Evolutionary conservation across 805 yeast species (phyloP), one percentile per base, ranked within the genome.

Genomic region (Candida nanaspora): DNA sequence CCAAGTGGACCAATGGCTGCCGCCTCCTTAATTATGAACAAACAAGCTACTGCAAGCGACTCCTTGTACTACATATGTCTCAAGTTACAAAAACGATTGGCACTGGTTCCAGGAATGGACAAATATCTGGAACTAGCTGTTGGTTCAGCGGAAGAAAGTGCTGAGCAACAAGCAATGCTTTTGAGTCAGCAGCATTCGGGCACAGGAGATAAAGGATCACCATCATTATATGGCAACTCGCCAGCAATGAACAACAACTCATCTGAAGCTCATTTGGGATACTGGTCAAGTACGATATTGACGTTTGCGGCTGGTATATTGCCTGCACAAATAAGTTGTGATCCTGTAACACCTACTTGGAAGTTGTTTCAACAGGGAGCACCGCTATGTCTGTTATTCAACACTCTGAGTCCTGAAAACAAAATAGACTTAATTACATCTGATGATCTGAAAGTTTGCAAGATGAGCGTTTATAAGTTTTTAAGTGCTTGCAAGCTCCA

Each of bases 341-440:
- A 93, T 58, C 97, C 98, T 3, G 97, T 86, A 2, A 87, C 96
- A 2, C 89, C 87, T 46, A 58, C 93, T 33, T 85, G 96, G 78
- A 81, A 86, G 49, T 66, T 93, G 27, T 80, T 93, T 53, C 94
- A 91, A 53, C 87, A 85, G 53, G 98, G 98, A 10, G 82, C 94
- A 2, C 95, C 98, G 4, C 67, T 93, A 33, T 89, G 98, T 60
- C 74, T 86, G 33, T 66, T 91, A 7, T 86, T 83, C 68, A 91
- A 93, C 62, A 68, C 78, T 13, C 71, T 87, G 18, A 57, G 56
- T 27, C 80, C 82, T 2, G 71, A 70, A 30, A 60, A 63, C 32
- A 59, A 69, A 33, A 70, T 72, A 41, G 76, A 80, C 41, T 66
- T 83, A 35, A 76, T 82, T 6, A 75, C 82, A 16, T 78, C 91